Conservation (phyloP, 495 filamentous ascomycete species). For the Margaritispora aquatica region DNA sequence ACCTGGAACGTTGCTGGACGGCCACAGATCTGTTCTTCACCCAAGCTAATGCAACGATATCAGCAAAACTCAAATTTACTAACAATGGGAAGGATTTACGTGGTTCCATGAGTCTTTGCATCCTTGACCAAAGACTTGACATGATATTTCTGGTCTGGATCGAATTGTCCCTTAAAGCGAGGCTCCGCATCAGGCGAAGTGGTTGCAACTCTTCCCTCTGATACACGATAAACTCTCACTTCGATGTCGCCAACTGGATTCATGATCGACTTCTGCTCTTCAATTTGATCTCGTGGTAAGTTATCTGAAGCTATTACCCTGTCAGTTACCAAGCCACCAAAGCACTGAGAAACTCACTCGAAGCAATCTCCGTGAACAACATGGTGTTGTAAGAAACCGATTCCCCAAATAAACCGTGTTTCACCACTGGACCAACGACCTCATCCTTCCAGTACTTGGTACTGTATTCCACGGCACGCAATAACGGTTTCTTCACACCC, state of each 20-base stretch:
- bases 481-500: not conserved
- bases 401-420: not conserved
- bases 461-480: not conserved
- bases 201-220: not conserved
- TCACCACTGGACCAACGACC: not conserved
- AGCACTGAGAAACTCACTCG: not conserved
- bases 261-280: not conserved
- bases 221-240: not conserved
- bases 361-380: not conserved
- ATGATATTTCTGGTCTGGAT: not conserved
- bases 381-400: not conserved
- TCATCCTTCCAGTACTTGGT: not conserved
- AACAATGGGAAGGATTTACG: not conserved
- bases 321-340: too few relatives aligned
- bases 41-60: not conserved
- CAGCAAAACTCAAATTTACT: not conserved
- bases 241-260: not conserved
- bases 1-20: not conserved
- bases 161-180: not conserved
- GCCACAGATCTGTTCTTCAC: not conserved
- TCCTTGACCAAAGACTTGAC: not conserved
- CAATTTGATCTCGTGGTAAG: not conserved
- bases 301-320: not conserved
- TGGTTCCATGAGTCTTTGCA: not conserved
- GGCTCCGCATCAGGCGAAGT: too few relatives aligned